These are phyloP conservation scores for Aspergillus niger DNA, from an alignment of 2,329 filamentous ascomycete species.

Conservation along the genomic window DNA sequence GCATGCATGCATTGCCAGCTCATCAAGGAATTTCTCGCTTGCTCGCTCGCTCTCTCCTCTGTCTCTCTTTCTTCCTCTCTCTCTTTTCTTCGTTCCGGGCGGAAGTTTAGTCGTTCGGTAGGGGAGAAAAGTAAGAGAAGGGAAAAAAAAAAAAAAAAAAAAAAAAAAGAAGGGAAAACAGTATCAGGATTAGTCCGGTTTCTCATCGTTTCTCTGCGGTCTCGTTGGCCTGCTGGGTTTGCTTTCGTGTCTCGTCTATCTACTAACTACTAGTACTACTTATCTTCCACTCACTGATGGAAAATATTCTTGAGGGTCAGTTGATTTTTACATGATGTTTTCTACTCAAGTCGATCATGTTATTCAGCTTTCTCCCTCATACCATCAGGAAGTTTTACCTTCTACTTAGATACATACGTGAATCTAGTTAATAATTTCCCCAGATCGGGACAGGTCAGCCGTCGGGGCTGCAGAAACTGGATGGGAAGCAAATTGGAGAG, in stretches of 20 bases:
- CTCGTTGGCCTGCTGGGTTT: not conserved
- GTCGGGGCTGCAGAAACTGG: not conserved
- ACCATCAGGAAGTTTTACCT: too few species aligned
- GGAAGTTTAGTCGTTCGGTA: not conserved
- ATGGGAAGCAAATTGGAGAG: not conserved
- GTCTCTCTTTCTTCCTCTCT: not conserved
- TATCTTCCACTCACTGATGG: not conserved
- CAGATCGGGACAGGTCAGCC: too few species aligned
- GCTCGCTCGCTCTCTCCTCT: too few species aligned
- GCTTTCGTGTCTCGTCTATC: not conserved
- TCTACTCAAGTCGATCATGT: too few species aligned
- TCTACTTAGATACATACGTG: too few species aligned
- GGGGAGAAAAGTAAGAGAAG: not conserved
- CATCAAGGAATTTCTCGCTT: conserved; percentile 17
- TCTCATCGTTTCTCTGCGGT: not conserved
- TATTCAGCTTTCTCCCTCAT: too few species aligned
- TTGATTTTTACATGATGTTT: too few species aligned
- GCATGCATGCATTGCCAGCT: conserved; percentile 39
- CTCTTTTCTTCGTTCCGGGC: not conserved
- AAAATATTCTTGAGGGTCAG: too few species aligned
- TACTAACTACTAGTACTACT: too few species aligned
- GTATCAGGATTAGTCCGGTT: conserved; percentile 1
- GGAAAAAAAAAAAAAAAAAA: too few species aligned
- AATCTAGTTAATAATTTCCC: too few species aligned
- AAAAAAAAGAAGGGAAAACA: not conserved